phyloP scores from a whole-genome alignment of 495 filamentous ascomycete species.

The Podospora sp. region DNA sequence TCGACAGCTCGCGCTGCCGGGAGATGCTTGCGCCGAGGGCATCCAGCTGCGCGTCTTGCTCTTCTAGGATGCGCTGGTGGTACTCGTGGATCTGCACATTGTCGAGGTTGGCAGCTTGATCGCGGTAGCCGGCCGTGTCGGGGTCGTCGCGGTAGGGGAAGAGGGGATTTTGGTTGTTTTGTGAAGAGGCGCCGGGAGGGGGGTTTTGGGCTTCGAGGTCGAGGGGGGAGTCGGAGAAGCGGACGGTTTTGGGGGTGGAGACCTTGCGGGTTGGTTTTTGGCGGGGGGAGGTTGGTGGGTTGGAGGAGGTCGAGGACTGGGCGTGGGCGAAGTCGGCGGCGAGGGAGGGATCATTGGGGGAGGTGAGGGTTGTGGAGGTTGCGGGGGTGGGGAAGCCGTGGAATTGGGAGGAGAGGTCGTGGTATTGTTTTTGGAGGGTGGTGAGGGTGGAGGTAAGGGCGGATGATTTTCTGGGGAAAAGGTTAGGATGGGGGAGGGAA shows the following conservation, averaged over 20 bases:
- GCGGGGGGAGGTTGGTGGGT: slow-evolving; percentile 33
- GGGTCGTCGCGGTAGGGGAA: slow-evolving; percentile 66
- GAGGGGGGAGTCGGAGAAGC: slow-evolving; percentile 62
- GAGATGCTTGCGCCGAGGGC: slow-evolving; percentile 79
- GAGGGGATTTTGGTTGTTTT: slow-evolving; percentile 38
- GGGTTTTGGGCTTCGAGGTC: slow-evolving; percentile 49
- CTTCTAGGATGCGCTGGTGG: slow-evolving; percentile 73
- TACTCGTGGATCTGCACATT: slow-evolving; percentile 89
- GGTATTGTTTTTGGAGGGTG: slow-evolving; percentile 59
- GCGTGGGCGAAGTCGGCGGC: slow-evolving; percentile 68
- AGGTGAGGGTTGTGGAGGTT: slow-evolving; percentile 53
- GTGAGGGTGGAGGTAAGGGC: slow-evolving; percentile 52
- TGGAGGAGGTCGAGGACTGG: slow-evolving; percentile 29
- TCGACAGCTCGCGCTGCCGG: slow-evolving; percentile 89
- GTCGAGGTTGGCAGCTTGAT: slow-evolving; percentile 49
- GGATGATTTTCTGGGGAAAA: slow-evolving; percentile 44
- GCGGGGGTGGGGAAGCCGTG: slow-evolving; percentile 58
- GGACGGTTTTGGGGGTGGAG: slow-evolving; percentile 75
- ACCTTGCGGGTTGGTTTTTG: slow-evolving; percentile 45
- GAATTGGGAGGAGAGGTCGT: slow-evolving; percentile 61
- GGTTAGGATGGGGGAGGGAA: slow-evolving; percentile 4
- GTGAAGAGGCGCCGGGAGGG: slow-evolving; percentile 51
- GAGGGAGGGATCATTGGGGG: slow-evolving; percentile 70
- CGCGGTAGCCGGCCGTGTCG: slow-evolving; percentile 57
- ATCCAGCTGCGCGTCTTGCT: slow-evolving; percentile 95